These are phyloP conservation scores for Globisporangium barbulae DNA, from an alignment of 352 stramenopile species.

Conservation along the genomic window DNA sequence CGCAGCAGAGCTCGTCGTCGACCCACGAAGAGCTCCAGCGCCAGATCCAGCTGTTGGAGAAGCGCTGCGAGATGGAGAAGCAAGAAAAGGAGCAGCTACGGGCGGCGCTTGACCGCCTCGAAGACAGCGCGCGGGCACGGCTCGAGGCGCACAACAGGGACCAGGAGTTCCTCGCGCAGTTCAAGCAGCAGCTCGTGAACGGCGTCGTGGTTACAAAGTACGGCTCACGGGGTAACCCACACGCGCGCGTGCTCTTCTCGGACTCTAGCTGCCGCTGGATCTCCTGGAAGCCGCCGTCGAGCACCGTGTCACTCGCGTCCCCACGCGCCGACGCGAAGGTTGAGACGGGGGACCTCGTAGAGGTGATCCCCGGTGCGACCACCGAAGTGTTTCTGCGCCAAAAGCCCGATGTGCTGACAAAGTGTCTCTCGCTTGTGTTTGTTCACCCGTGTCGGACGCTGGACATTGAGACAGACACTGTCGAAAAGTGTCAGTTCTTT, in stretches of 20 bases:
- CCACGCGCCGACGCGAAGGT: slow-evolving; percentile 44
- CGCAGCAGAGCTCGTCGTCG: slow-evolving; percentile 15
- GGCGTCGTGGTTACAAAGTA: slow-evolving; percentile 60
- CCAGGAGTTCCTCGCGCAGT: slow-evolving; percentile 40
- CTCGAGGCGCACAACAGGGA: slow-evolving; percentile 34
- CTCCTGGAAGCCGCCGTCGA: slow-evolving; percentile 46
- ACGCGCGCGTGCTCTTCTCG: slow-evolving; percentile 50
- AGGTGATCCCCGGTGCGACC: slow-evolving; percentile 40
- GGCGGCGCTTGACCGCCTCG: slow-evolving; percentile 28
- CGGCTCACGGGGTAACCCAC: slow-evolving; percentile 38
- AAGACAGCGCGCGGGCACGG: slow-evolving; percentile 23
- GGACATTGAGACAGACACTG: slow-evolving; percentile 56
- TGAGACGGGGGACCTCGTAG: slow-evolving; percentile 49
- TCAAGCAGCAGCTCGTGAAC: slow-evolving; percentile 52
- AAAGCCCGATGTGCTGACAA: slow-evolving; percentile 23
- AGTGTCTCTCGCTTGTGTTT: slow-evolving; percentile 72
- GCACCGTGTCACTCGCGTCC: slow-evolving; percentile 23
- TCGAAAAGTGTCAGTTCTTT: slow-evolving; percentile 40
- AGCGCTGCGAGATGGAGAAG: slow-evolving; percentile 22
- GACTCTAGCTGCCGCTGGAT: slow-evolving; percentile 56
- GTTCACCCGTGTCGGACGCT: slow-evolving; percentile 67
- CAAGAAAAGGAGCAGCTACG: slow-evolving; percentile 29
- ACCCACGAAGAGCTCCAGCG: slow-evolving; percentile 20
- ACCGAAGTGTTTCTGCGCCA: slow-evolving; percentile 49
- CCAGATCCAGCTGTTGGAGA: slow-evolving; percentile 24